Base-by-base conservation (phyloP, 2,329 filamentous ascomycete species). In the Blastomyces silverae region DNA sequence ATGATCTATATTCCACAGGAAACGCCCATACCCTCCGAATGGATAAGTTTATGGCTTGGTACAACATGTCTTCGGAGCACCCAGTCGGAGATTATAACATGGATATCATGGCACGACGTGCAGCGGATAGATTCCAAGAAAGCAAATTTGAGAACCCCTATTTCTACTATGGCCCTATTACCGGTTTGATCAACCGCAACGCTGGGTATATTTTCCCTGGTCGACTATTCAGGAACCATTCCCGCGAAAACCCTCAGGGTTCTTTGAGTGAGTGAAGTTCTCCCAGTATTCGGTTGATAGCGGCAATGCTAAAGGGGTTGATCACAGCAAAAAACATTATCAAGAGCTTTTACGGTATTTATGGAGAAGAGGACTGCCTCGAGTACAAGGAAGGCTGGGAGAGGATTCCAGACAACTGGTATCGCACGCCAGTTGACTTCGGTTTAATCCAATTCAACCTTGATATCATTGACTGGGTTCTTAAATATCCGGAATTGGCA, bases 141-240 rank as follows among this genome's bases (percentile, higher is more conserved):
- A 80, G 77, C 52, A 78, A 83, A 11, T 71, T 73, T 31, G 79
- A 77, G 34, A 85, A 85, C 69, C 82, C 82, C 0, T 75, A 81
- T 59, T 84, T 84, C 71, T 85, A 82, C 73, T 83, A 81, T 62
- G 82, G 82, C 0, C 83, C 82, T 1, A 79, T 81, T 63, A 82
- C 80, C 1, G 82, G 83, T 17, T 74, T 82, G 62, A 70, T 83
- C 25, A 78, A 77, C 7, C 78, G 80, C 0, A 81, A 82, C 59
- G 81, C 82, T 15, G 82, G 79, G 1, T 82, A 78, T 66, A 69
- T 78, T 22, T 83, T 83, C 66, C 68, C 76, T 2, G 77, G 71
- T 10, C 76, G 79, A 13, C 67, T 83, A 59, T 74, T 80, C 52
- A 73, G 77, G 31, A 83, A 83, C 65, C 75, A 82, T 61, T 79